Evolutionary conservation across 495 filamentous ascomycete species (phyloP), one percentile per base, ranked within the genome.

Genomic region (Aspergillus kassunensis): DNA sequence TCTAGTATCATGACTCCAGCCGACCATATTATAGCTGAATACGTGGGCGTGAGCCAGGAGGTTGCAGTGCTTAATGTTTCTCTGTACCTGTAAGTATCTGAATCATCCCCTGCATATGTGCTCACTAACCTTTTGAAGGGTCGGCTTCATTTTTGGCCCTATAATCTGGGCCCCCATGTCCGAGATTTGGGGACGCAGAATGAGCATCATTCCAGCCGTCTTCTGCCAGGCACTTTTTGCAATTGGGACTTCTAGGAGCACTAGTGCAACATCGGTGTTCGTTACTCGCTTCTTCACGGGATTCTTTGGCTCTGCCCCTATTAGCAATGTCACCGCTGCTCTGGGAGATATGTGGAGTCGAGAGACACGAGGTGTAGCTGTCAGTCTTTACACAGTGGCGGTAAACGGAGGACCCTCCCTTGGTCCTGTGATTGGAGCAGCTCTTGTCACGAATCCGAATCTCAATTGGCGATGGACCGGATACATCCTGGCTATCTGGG

Each of bases 281-380:
- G 57, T 82, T 29, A 80, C 76, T n/a, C 58, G 81, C 6, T 84
- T 84, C 67, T 83, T 80, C 55, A 67, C 70, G 8, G 80, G 75
- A 0, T 66, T 83, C 30, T 82, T 82, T 55, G 72, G 72, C 8
- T 71, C 68, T 8, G 78, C 77, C 1, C 78, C 80, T 0, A 68
- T 84, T 1, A 79, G 76, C 15, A 79, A 79, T 49, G 77, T 74
- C 1, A 79, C 76, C 1, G 80, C 76, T 13, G 80, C 80, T 0
- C 60, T 82, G 11, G 78, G 69, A 6, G 81, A 82, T 56, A 60
- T 83, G 15, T 83, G 66, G 59, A 54, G 62, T 3, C 69, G 78
- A 1, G 67, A 66, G 8, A 59, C 70, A 44, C 63, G 78, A 15
- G 78, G 74, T 3, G 65, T 71, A 4, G 78, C 78, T 1, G 77